Evolutionary conservation across 2,329 filamentous ascomycete species (phyloP).

Genomic region (Exophiala dermatitidis): DNA sequence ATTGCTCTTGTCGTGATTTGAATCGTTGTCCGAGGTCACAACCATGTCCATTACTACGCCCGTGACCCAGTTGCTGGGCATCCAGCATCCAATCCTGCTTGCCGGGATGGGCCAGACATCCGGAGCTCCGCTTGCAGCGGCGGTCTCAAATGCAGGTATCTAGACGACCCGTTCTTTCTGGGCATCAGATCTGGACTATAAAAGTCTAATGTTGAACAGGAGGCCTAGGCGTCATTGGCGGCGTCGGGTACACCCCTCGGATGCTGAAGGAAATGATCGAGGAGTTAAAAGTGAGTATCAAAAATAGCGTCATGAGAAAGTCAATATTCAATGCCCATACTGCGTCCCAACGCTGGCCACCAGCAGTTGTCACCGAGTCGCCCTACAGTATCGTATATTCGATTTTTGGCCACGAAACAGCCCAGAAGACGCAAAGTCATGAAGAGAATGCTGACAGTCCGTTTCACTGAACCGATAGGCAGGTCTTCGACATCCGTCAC

Average conservation of each 20-base stretch:
- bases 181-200: too few species aligned
- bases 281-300: conserved; percentile 19
- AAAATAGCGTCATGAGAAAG: not conserved
- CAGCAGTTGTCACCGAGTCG: not conserved
- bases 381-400: not conserved
- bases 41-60: conserved; percentile 24
- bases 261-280: conserved; percentile 66
- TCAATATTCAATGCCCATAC: not conserved
- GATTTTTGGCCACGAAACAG: not conserved
- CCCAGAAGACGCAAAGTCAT: too few species aligned
- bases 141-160: conserved; percentile 26
- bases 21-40: not conserved
- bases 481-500: conserved; percentile 51
- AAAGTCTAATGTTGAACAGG: not conserved
- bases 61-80: conserved; percentile 24
- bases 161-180: not conserved
- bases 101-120: conserved; percentile 26
- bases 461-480: conserved; percentile 38
- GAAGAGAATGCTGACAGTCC: too few species aligned
- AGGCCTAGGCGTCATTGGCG: conserved; percentile 28
- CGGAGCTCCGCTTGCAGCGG: conserved; percentile 25
- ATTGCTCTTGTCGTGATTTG: not conserved
- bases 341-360: not conserved
- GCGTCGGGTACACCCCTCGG: conserved; percentile 47
- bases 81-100: conserved; percentile 27